Evolutionary conservation across 2,329 filamentous ascomycete species (phyloP), one percentile per base, ranked within the genome.

Genomic region (Hypoxylon sp.): DNA sequence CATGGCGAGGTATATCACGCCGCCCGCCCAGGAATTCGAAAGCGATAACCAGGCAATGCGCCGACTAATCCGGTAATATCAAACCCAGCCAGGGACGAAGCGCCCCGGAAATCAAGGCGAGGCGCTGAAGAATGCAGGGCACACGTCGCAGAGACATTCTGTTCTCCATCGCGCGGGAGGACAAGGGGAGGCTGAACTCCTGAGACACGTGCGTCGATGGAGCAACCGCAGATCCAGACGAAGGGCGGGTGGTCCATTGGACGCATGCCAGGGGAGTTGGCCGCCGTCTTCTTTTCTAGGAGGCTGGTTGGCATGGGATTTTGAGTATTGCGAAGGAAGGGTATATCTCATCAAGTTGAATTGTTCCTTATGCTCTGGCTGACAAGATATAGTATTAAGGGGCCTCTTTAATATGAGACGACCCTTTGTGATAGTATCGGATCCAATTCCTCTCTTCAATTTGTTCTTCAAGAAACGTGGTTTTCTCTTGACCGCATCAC

Each of bases 61-160:
- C 24, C 36, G 44, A 16, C 24, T 52, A 46, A 44, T 24, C 24
- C 16, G 11, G 3, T 48, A n/a, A n/a, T 26, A 32, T 49, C 24
- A 51, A 26, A 40, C 14, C 24, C 26, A 40, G 16, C 24, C 26
- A 22, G 14, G n/a, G 5, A 12, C 9, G 30, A 11, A n/a, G n/a
- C n/a, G 2, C 20, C 32, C 14, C 42, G 30, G 54, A 58, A 24
- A 45, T 49, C 50, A 46, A 18, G 8, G 20, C 16, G 36, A 20
- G 16, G 8, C 26, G 28, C n/a, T 46, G 56, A 70, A 68, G 72
- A 74, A 74, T 74, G 73, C 22, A 66, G 64, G 60, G 24, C 49
- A 33, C 56, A 61, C 60, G 54, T 22, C 45, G 16, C 14, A 59
- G 57, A 64, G 57, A 64, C 54, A 61, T 52, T 50, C 51, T 52